Conservation (phyloP, 805 yeast species). For the Hanseniaspora meyeri region DNA sequence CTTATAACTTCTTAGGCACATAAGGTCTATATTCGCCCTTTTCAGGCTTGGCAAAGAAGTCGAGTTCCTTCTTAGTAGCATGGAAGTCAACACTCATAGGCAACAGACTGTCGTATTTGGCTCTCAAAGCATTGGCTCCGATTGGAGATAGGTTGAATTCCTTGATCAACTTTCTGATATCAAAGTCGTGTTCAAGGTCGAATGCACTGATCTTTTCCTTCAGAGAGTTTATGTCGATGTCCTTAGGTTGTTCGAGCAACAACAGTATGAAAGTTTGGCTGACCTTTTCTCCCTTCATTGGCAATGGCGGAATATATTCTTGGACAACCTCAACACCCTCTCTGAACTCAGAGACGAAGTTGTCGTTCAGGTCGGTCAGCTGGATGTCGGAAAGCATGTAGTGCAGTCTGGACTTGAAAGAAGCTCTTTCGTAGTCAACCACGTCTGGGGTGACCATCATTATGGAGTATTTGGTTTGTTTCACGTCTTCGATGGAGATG, state of each 20-base stretch:
- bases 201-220: conserved; percentile 15
- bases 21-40: neutral
- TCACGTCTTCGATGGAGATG: neutral
- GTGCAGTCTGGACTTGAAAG: conserved; percentile 57
- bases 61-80: conserved; percentile 18
- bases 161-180: conserved; percentile 57
- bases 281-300: conserved; percentile 26
- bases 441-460: conserved; percentile 83
- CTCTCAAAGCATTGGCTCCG: conserved; percentile 90
- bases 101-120: conserved; percentile 66
- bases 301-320: conserved; percentile 16
- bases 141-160: conserved; percentile 51
- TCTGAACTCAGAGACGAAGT: conserved; percentile 37
- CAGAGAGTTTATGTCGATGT: neutral
- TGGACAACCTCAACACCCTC: conserved; percentile 21
- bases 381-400: conserved; percentile 66
- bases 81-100: conserved; percentile 36
- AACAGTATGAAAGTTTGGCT: conserved; percentile 74
- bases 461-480: conserved; percentile 55
- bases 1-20: neutral
- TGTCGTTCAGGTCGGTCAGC: conserved; percentile 41
- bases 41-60: neutral
- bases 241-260: conserved; percentile 64
- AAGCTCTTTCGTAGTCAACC: conserved; percentile 60
- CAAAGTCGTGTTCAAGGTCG: conserved; percentile 39